Evolutionary conservation across 306 rosid genomes (phyloP).

Genomic region (Astragalus membranaceus): DNA sequence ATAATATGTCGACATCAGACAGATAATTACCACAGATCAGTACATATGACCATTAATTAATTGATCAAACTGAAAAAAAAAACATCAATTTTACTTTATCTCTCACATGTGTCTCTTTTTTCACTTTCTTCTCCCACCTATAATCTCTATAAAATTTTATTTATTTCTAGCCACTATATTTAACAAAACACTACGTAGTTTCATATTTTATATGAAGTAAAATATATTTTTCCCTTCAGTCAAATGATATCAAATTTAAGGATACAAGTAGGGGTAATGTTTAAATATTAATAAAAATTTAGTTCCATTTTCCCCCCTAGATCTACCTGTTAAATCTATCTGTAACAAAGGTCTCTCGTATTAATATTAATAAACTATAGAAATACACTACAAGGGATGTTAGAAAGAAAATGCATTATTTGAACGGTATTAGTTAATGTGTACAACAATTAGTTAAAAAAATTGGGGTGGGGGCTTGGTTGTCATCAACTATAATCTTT

Average conservation of each 20-base stretch:
- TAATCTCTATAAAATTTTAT: no score
- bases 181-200: no score
- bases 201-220: no score
- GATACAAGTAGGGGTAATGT: not conserved
- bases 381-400: not conserved
- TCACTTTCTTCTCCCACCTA: no score
- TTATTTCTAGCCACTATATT: no score
- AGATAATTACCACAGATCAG: slow-evolving; percentile 20
- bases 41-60: slow-evolving; percentile 1
- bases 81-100: no score
- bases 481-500: not conserved
- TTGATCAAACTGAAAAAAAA: not conserved
- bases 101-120: no score
- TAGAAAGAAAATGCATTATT: not conserved
- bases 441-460: not conserved
- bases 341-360: not conserved
- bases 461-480: not conserved
- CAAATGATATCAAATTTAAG: no score
- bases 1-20: not conserved
- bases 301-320: not conserved
- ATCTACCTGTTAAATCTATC: not conserved
- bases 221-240: no score
- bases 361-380: not conserved
- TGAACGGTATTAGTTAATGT: not conserved
- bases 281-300: not conserved